phyloP scores from a whole-genome alignment of 352 stramenopile species.

The Pythium sp. region DNA sequence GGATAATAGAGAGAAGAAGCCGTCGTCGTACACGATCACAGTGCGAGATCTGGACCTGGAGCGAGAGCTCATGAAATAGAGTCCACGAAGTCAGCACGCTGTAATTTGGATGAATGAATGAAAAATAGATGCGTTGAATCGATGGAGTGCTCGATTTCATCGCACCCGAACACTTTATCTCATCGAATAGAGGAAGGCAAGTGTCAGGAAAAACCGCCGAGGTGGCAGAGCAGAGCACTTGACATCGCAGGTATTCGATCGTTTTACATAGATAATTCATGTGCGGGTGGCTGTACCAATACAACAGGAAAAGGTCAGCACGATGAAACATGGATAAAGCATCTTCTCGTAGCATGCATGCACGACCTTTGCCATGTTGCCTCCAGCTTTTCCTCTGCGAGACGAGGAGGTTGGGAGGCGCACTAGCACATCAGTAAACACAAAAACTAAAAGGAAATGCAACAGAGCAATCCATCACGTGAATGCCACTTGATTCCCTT shows the following conservation, averaged over 20 bases:
- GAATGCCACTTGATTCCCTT: constrained; percentile 6
- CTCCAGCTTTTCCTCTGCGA: background rate
- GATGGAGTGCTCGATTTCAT: background rate
- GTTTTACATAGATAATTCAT: too few species aligned
- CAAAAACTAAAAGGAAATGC: background rate
- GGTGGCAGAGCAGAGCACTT: too few species aligned
- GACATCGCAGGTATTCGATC: too few species aligned
- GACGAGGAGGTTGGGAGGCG: background rate
- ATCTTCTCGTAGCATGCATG: background rate
- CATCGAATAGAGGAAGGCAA: too few species aligned
- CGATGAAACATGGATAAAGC: too few species aligned
- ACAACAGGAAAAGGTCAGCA: too few species aligned
- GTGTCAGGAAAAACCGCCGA: too few species aligned
- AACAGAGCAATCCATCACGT: background rate
- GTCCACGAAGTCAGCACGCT: background rate
- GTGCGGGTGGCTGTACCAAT: too few species aligned
- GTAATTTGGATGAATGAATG: background rate
- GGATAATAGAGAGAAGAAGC: constrained; percentile 13
- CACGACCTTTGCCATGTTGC: background rate
- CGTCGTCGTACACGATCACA: constrained; percentile 48
- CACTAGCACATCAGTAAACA: background rate
- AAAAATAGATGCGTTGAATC: background rate
- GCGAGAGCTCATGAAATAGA: constrained; percentile 68
- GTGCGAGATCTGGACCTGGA: constrained; percentile 81
- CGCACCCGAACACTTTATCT: too few species aligned